Evolutionary conservation across 164 flowering plant species (phyloP).

Genomic region (Stephania cephalantha): DNA sequence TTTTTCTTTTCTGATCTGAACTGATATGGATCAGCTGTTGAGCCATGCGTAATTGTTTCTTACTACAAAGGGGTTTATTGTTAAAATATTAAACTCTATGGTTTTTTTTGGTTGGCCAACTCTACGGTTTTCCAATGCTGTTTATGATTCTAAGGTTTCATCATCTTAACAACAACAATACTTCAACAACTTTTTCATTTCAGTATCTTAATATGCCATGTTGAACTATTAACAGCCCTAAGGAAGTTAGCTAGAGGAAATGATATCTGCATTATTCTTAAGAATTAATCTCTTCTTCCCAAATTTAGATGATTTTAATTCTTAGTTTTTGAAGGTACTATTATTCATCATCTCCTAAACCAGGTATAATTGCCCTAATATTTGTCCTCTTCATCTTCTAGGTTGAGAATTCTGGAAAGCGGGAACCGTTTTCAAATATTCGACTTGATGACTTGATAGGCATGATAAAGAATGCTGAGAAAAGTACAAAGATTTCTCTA

Average conservation of each 20-base stretch:
- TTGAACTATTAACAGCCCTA: no score
- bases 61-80: neutral
- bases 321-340: conserved; percentile 1
- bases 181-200: no score
- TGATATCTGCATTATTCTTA: no score
- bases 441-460: conserved; percentile 62
- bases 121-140: neutral
- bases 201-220: no score
- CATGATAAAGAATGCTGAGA: conserved; percentile 86
- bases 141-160: neutral
- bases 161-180: no score
- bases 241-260: no score
- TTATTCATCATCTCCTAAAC: neutral
- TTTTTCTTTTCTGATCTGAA: neutral
- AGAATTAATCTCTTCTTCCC: neutral
- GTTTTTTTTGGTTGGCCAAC: neutral
- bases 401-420: conserved; percentile 31
- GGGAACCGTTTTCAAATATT: conserved; percentile 40
- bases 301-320: neutral
- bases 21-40: neutral
- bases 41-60: neutral
- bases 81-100: neutral
- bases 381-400: conserved; percentile 25
- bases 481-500: conserved; percentile 43
- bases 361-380: neutral